Evolutionary conservation across 768 basidiomycete species (phyloP), one percentile per base, ranked within the genome.

Genomic region (Boletus sp.): DNA sequence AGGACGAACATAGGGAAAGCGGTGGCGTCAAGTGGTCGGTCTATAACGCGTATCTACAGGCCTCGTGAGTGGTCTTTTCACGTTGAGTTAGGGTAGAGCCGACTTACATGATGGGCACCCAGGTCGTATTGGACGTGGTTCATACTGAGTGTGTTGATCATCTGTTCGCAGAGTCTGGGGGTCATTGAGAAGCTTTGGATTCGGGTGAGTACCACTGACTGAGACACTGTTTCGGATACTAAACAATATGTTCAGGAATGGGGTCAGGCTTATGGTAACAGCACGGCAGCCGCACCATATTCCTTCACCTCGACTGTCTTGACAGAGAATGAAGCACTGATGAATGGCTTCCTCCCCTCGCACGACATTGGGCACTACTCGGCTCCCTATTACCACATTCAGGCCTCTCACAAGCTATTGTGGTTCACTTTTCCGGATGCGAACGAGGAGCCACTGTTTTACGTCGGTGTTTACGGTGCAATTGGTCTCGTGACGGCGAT

Each of bases 11-110:
- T 54, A 69, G 91, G 41, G 88, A 89, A 57, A 78, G 79, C 2
- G 93, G 93, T 0, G 83, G 85, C 35, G 92, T 95, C 30, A 90
- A 90, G 63, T 92, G 89, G 87, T 70, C 73, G 1, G 77, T 85
- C 32, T 86, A 86, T 54, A 79, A 83, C 13, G 74, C 80, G 7
- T 90, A 94, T 63, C 65, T 93, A 54, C 77, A 82, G 66, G 87
- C 84, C 17, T 86, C 87, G 85, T 88, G 30, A 51, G 70, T 61
- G 2, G 1, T 46, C 21, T 33, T 19, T 59, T 25, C 8, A 4
- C 1, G 1, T 43, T 32, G 33, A 34, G 35, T 4, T 19, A 5
- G 19, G 35, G 21, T 19, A 4, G 19, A 42, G 11, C 13, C 1
- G n/a, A 14, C 43, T 63, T 19, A 53, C 21, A n/a, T 8, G 11